These are phyloP conservation scores for Globisporangium camurandrum DNA, from an alignment of 352 stramenopile genomes.

Conservation along the genomic window DNA sequence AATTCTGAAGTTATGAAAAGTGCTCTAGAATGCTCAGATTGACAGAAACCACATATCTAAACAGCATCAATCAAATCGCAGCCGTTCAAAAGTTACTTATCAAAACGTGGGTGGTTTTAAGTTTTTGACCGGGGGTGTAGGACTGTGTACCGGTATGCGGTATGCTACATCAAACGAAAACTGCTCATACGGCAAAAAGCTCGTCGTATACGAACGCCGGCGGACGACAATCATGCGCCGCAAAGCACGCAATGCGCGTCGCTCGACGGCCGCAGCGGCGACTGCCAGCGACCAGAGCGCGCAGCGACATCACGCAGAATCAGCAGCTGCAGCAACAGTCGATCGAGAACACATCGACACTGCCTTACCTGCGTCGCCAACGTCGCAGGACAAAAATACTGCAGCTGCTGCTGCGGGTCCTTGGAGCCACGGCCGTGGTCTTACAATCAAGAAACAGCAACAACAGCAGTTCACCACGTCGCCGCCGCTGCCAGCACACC, in stretches of 20 bases:
- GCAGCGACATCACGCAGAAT: slow-evolving; percentile 6
- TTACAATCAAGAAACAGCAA: slow-evolving; percentile 1
- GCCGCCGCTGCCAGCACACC: slow-evolving; percentile 4
- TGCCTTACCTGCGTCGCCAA: neutral
- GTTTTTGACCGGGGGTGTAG: too few relatives aligned
- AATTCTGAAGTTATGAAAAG: too few relatives aligned
- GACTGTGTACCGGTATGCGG: too few relatives aligned
- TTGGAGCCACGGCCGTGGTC: slow-evolving; percentile 11
- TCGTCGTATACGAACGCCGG: too few relatives aligned
- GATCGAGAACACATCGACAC: neutral
- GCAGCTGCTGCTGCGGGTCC: neutral
- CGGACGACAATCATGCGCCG: too few relatives aligned
- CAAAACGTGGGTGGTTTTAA: too few relatives aligned
- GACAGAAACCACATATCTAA: too few relatives aligned
- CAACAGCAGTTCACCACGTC: neutral
- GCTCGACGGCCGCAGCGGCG: neutral
- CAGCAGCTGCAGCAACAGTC: too few relatives aligned
- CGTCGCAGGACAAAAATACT: neutral
- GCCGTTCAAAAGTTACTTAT: too few relatives aligned
- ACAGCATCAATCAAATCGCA: too few relatives aligned
- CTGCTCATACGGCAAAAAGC: too few relatives aligned
- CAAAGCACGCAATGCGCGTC: slow-evolving; percentile 4
- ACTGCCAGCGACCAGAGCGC: slow-evolving; percentile 7
- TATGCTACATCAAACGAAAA: too few relatives aligned
- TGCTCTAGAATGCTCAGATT: neutral